These are phyloP conservation scores for Hevea brasiliensis DNA, from an alignment of 345 rosid genomes.

Conservation along the genomic window DNA sequence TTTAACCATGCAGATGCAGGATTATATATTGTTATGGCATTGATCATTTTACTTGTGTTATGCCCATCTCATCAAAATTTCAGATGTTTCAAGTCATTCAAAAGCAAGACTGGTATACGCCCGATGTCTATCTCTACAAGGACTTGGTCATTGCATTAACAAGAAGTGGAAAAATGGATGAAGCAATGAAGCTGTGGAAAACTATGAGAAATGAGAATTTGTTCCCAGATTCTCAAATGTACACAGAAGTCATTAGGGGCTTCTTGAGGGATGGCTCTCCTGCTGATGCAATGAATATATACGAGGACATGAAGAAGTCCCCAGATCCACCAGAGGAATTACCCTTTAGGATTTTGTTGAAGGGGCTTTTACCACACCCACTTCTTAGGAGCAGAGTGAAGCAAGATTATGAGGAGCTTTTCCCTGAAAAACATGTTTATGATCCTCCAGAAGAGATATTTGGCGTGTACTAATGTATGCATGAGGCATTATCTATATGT, in stretches of 20 bases:
- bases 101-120: conserved; percentile 80
- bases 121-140: conserved; percentile 81
- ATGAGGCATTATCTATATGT: not conserved
- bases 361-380: conserved; percentile 87
- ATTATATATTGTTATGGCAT: not conserved
- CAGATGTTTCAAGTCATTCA: conserved; percentile 75
- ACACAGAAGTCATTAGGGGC: conserved; percentile 83
- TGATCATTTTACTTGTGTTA: not conserved
- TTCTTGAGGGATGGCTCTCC: conserved; percentile 82
- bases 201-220: conserved; percentile 69
- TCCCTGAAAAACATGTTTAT: conserved; percentile 82
- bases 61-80: conserved; percentile 17
- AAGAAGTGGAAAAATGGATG: conserved; percentile 69
- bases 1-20: not conserved
- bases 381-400: conserved; percentile 86
- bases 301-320: conserved; percentile 88
- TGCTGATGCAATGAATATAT: conserved; percentile 89
- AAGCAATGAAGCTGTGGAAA: conserved; percentile 75
- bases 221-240: conserved; percentile 86
- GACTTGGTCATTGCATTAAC: conserved; percentile 74
- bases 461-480: conserved; percentile 56
- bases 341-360: conserved; percentile 84
- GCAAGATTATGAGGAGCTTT: conserved; percentile 87
- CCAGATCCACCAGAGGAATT: conserved; percentile 90
- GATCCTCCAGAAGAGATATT: conserved; percentile 95